Evolutionary conservation across 805 yeast species (phyloP).

Genomic region (Blastobotrys robertii): DNA sequence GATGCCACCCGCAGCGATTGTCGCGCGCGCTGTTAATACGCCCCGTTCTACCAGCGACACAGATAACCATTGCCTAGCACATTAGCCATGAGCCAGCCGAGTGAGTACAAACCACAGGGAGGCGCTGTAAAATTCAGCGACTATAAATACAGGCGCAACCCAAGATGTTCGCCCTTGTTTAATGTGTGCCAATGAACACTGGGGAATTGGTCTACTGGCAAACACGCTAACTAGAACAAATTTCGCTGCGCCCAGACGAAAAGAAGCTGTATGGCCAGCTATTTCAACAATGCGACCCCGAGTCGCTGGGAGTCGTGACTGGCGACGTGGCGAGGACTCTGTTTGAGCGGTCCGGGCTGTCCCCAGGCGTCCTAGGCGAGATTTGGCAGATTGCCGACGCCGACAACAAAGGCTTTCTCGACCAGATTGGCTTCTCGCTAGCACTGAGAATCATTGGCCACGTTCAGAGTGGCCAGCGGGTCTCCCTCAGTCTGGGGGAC

Average conservation of each 20-base stretch:
- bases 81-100: too few species aligned
- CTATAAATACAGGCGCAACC: too few species aligned
- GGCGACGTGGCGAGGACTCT: conserved; percentile 80
- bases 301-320: conserved; percentile 68
- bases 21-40: too few species aligned
- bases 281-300: conserved; percentile 72
- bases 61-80: too few species aligned
- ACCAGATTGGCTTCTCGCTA: conserved; percentile 67
- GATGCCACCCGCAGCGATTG: too few species aligned
- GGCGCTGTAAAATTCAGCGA: too few species aligned
- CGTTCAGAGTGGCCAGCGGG: conserved; percentile 63
- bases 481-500: conserved; percentile 44
- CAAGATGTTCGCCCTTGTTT: too few species aligned
- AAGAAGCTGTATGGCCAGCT: conserved; percentile 60
- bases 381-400: conserved; percentile 93
- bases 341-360: conserved; percentile 76
- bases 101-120: too few species aligned
- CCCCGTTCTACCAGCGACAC: too few species aligned
- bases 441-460: conserved; percentile 88
- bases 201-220: not conserved
- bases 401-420: conserved; percentile 76
- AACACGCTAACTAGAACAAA: not conserved
- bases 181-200: too few species aligned
- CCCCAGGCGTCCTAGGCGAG: conserved; percentile 71
- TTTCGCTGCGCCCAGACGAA: conserved; percentile 59